Conservation (phyloP, 129 eudicot genomes). For the Cynara cardunculus region DNA sequence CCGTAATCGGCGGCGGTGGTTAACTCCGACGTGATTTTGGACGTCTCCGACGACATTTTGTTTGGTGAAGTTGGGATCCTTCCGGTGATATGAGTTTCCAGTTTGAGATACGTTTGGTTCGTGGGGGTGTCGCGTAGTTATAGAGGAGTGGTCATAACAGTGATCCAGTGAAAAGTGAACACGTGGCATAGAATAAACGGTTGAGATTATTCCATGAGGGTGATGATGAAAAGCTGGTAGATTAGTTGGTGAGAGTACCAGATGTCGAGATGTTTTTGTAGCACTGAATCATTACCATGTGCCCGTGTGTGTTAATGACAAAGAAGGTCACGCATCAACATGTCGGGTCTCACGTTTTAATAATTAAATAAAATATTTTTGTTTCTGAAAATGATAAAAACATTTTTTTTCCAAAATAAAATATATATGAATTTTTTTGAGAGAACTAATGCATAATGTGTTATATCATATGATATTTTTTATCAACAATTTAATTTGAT, state of each 20-base stretch:
- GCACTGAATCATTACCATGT: slow-evolving; percentile 1
- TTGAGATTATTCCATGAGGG: background rate
- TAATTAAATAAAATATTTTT: too few relatives aligned
- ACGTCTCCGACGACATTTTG: slow-evolving; percentile 17
- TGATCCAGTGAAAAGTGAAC: slow-evolving; percentile 18
- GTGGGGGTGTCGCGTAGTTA: background rate
- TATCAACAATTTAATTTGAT: too few relatives aligned
- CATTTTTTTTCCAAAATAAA: too few relatives aligned
- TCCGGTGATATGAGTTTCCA: background rate
- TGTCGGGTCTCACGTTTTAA: background rate
- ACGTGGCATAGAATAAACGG: slow-evolving; percentile 14
- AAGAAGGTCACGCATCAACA: background rate
- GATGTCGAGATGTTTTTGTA: slow-evolving; percentile 4
- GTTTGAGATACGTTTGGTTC: background rate
- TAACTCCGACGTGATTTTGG: slow-evolving; percentile 15
- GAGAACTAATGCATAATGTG: too few relatives aligned
- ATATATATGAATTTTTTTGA: too few relatives aligned
- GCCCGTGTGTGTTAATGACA: slow-evolving; percentile 18
- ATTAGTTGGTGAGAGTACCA: slow-evolving; percentile 14
- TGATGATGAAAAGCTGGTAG: slow-evolving; percentile 19
- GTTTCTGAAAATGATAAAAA: too few relatives aligned
- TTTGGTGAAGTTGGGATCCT: background rate
- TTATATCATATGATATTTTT: too few relatives aligned
- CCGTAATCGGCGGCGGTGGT: slow-evolving; percentile 17
- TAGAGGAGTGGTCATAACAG: slow-evolving; percentile 8